A percentile compares a stretch with the other conserved stretches of the same genome.
Conservation (phyloP, 2,329 filamentous ascomycete species). For the Diaporthe citri region DNA sequence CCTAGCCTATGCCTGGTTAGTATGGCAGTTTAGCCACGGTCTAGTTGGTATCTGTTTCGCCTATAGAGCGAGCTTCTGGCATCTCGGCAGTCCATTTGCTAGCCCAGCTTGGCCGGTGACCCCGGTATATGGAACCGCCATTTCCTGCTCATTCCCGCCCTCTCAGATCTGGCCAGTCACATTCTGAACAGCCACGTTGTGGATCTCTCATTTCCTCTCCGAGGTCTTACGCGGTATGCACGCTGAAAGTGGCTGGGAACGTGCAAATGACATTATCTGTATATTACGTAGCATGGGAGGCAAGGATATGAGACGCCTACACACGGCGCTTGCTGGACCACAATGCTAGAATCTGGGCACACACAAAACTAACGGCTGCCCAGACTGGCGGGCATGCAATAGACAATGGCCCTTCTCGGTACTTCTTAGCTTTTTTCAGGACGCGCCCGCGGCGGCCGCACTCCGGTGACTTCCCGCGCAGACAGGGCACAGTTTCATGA, state of each 20-base stretch:
- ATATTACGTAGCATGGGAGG: conserved; percentile 6
- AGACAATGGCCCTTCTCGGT: neutral
- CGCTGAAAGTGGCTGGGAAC: neutral
- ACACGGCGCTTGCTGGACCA: neutral
- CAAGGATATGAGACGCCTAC: neutral
- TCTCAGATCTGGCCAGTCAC: conserved; percentile 4
- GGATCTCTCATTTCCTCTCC: conserved; percentile 11
- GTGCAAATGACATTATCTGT: neutral
- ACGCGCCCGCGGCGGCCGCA: conserved; percentile 21
- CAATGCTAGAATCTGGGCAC: conserved; percentile 1
- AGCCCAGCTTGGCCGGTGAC: conserved; percentile 5
- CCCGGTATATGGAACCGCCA: conserved; percentile 2
- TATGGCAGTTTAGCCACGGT: neutral
- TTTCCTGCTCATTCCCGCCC: conserved; percentile 27
- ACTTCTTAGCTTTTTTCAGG: neutral
- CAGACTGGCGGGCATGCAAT: neutral
- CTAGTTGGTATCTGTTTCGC: conserved; percentile 9
- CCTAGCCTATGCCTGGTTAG: neutral
- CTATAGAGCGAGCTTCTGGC: conserved; percentile 12
- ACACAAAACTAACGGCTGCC: neutral
- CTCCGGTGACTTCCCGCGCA: neutral
- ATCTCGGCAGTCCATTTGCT: conserved; percentile 21
- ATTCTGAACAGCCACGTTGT: neutral
- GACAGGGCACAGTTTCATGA: conserved; percentile 14
- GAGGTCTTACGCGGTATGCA: neutral